phyloP scores from a whole-genome alignment of 108 stramenopile species.

The Pseudonitzschia multistriata region DNA sequence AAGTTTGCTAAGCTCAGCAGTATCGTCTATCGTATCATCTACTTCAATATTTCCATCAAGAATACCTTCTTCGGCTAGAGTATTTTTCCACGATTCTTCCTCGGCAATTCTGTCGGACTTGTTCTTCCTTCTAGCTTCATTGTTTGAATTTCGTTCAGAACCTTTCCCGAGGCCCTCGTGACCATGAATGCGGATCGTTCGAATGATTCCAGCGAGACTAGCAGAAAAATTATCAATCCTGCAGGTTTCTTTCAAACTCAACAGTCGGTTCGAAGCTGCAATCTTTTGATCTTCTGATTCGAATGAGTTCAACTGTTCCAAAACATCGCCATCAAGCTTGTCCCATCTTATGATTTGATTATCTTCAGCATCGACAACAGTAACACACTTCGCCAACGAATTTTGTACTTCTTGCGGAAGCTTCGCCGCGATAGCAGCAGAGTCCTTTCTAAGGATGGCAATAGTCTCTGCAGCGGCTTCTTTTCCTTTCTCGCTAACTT shows the following conservation, averaged over 20 bases:
- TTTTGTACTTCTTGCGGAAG: conserved; percentile 52
- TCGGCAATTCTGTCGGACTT: conserved; percentile 76
- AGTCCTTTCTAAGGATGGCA: conserved; percentile 65
- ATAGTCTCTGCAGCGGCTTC: conserved; percentile 71
- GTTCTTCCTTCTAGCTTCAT: conserved; percentile 51
- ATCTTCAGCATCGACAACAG: conserved; percentile 49
- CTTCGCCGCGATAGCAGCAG: conserved; percentile 47
- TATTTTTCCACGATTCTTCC: conserved; percentile 70
- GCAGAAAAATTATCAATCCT: conserved; percentile 82
- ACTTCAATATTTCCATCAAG: conserved; percentile 51
- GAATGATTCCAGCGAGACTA: conserved; percentile 82
- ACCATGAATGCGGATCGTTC: conserved; percentile 75
- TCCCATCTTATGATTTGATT: conserved; percentile 63
- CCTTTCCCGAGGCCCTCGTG: conserved; percentile 40
- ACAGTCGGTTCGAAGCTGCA: conserved; percentile 64
- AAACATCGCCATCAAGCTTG: conserved; percentile 81
- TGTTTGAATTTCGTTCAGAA: conserved; percentile 8
- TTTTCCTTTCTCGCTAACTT: conserved; percentile 49
- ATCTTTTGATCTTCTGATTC: conserved; percentile 50
- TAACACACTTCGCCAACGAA: conserved; percentile 61
- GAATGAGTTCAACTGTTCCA: conserved; percentile 68
- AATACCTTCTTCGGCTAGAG: conserved; percentile 78
- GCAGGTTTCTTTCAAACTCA: conserved; percentile 52
- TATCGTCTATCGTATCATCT: conserved; percentile 68
- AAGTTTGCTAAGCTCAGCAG: conserved; percentile 69